phyloP scores from a whole-genome alignment of 352 stramenopile genomes.

The Phytophthora ramorum region DNA sequence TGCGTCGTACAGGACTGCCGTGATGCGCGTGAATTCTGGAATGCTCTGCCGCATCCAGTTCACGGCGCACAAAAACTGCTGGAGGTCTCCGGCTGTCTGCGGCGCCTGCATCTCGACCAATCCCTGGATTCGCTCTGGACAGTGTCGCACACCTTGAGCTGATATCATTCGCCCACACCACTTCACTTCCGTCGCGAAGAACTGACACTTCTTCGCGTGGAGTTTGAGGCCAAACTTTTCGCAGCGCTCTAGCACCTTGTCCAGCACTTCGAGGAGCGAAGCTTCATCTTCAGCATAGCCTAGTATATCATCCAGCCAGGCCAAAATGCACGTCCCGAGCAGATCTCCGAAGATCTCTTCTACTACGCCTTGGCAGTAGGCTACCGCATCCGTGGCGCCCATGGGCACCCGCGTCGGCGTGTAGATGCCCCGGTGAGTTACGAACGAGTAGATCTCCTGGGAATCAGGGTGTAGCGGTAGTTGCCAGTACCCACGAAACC shows the following conservation, averaged over 20 bases:
- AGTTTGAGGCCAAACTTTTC: not conserved
- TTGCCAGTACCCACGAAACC: not conserved
- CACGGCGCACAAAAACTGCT: conserved; percentile 42
- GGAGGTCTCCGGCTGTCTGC: conserved; percentile 33
- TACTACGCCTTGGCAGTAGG: not conserved
- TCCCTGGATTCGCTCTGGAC: conserved; percentile 24
- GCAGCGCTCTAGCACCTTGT: not conserved
- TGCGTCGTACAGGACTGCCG: not conserved
- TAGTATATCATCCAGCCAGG: not conserved
- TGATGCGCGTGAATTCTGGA: conserved; percentile 29
- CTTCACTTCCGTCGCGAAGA: not conserved
- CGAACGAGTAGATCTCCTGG: not conserved
- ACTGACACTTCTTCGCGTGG: not conserved
- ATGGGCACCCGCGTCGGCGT: not conserved
- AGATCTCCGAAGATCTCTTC: not conserved
- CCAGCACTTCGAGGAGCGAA: not conserved
- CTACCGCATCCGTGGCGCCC: not conserved
- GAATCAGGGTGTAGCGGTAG: not conserved
- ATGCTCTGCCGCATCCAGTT: conserved; percentile 49
- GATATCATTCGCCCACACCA: conserved; percentile 38
- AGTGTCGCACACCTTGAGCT: conserved; percentile 17
- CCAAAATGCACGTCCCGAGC: not conserved
- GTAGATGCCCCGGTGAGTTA: not conserved
- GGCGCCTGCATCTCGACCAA: conserved; percentile 27
- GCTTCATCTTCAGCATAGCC: not conserved